Evolutionary conservation across 805 yeast species (phyloP), one percentile per base, ranked within the genome.

Genomic region (Zygosaccharomyces lentus): DNA sequence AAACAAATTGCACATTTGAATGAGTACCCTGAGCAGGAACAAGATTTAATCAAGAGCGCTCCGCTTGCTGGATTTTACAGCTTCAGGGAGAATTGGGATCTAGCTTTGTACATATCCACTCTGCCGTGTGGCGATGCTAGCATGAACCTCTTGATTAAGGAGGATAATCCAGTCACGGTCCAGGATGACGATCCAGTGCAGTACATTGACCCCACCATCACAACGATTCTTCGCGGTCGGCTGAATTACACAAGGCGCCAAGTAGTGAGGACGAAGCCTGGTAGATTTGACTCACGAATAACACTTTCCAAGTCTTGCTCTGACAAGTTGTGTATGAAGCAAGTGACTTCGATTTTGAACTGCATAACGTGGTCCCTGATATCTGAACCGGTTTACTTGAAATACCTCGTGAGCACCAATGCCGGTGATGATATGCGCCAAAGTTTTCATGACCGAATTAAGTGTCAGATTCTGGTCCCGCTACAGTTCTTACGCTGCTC

Each of bases 71-170:
- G 39, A 13, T 6, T 46, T 31, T 79, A 55, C 48, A 48, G 31
- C 21, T 41, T 78, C 41, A 74, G 65, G 35, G 42, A 52, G 0
- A 68, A 65, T 2, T 61, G 76, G 37, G 58, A 70, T 40, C 63
- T 88, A 45, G 82, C 81, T 0, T 59, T 88, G 51, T 82, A 78
- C 49, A 68, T 85, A 5, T 79, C 90, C 9, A 93, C 85, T 50
- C 71, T 82, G 0, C 97, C 97, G 0, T 90, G 98, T 68, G 98
- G 98, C 1, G 97, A 90, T 61, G 81, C 87, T 0, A 83, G 95
- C 5, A 76, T 88, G 79, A 74, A 73, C 25, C 53, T 64, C 2
- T 46, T 68, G 12, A 34, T 15, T 9, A 35, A 43, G 9, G 45
- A 42, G 5, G 48, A 50, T 7, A 52, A 46, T 2, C 36, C 48